These are phyloP conservation scores for Fusarium buxicola DNA, from an alignment of 2,329 filamentous ascomycete species.

Conservation along the genomic window DNA sequence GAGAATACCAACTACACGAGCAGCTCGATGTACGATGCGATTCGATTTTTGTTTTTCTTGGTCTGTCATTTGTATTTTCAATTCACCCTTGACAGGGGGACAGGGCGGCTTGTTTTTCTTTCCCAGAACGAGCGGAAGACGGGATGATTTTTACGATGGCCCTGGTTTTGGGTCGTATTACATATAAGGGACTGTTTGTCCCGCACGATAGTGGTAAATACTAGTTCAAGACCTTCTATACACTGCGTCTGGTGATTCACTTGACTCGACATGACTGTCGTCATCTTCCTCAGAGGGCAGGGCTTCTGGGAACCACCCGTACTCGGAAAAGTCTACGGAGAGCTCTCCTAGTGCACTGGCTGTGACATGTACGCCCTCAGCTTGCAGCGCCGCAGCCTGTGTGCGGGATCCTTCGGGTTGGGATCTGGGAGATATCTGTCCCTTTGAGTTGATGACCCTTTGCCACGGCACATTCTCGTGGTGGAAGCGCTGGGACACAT, in stretches of 20 bases:
- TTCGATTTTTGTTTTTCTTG: conserved; percentile 37
- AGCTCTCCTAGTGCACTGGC: conserved; percentile 63
- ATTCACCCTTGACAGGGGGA: conserved; percentile 25
- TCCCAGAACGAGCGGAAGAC: conserved; percentile 44
- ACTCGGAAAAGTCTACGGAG: conserved; percentile 62
- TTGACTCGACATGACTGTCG: conserved; percentile 27
- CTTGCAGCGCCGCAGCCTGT: conserved; percentile 62
- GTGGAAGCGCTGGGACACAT: conserved; percentile 70
- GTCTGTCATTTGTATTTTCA: conserved; percentile 38
- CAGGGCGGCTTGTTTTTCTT: conserved; percentile 30
- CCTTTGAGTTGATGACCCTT: conserved; percentile 88
- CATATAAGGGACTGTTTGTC: conserved; percentile 36
- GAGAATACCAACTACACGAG: conserved; percentile 45
- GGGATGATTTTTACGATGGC: conserved; percentile 45
- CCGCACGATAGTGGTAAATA: conserved; percentile 47
- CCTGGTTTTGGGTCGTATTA: conserved; percentile 39
- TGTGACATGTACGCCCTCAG: conserved; percentile 65
- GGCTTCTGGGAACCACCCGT: conserved; percentile 66
- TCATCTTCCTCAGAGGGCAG: conserved; percentile 59
- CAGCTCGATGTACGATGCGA: conserved; percentile 43
- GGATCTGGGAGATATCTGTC: conserved; percentile 80
- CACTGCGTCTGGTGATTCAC: conserved; percentile 4
- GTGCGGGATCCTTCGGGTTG: conserved; percentile 61
- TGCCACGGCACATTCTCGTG: conserved; percentile 91
- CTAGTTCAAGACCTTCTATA: conserved; percentile 38